Evolutionary conservation across 495 filamentous ascomycete genomes (phyloP).

Genomic region (Lindgomyces ingoldianus): DNA sequence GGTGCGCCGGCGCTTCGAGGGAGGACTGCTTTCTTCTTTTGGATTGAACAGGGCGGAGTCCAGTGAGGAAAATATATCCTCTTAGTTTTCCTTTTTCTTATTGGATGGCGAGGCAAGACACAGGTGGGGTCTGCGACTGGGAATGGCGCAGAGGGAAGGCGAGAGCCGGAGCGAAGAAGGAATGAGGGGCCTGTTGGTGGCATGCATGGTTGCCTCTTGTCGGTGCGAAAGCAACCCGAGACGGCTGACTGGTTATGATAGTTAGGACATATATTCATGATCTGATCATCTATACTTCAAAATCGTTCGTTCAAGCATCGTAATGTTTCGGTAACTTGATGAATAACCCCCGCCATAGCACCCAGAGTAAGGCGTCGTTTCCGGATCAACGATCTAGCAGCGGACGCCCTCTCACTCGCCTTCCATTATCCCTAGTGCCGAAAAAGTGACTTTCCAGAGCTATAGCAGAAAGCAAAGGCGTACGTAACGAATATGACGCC

Average conservation of each 20-base stretch:
- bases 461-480: not conserved
- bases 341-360: not conserved
- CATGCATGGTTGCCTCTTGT: not conserved
- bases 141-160: not conserved
- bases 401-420: not conserved
- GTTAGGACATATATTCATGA: not conserved
- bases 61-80: not conserved
- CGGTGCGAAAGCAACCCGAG: not conserved
- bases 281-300: not conserved
- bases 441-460: too few relatives aligned
- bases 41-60: not conserved
- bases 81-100: not conserved
- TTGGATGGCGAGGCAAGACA: not conserved
- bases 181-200: not conserved
- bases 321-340: not conserved
- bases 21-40: not conserved
- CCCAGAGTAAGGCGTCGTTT: not conserved
- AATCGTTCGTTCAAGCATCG: not conserved
- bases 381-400: not conserved
- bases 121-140: not conserved
- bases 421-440: too few relatives aligned
- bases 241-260: not conserved
- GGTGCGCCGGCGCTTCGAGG: slow-evolving; percentile 16
- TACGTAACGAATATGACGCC: not conserved
- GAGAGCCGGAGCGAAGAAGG: not conserved